Conservation (phyloP, 2,329 filamentous ascomycete species). For the Hypocreales sp. region DNA sequence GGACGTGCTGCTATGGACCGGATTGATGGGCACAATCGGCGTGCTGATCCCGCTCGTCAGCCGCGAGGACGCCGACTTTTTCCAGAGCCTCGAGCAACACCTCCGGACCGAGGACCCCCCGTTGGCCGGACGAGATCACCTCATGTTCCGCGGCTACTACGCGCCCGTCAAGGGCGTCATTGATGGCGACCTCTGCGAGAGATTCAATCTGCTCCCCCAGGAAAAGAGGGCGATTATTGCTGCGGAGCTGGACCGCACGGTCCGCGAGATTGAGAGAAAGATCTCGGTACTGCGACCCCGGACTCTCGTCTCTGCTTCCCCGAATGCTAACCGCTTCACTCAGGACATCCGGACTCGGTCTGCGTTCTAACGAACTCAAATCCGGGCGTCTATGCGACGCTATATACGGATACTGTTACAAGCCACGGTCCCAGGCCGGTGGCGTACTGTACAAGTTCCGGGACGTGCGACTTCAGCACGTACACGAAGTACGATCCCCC, state of each 20-base stretch:
- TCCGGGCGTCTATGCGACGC: not conserved
- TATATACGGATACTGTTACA: conserved; percentile 1
- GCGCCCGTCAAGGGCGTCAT: conserved; percentile 93
- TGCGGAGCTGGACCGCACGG: conserved; percentile 76
- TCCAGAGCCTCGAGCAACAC: conserved; percentile 84
- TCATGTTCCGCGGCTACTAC: conserved; percentile 93
- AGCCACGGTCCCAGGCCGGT: no score
- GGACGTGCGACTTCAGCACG: conserved; percentile 6
- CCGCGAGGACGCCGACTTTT: conserved; percentile 93
- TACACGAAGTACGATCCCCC: no score
- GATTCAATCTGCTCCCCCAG: conserved; percentile 66
- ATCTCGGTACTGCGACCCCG: no score
- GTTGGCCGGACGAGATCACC: conserved; percentile 79
- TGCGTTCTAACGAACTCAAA: conserved; percentile 29
- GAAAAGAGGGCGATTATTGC: conserved; percentile 95
- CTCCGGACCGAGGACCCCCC: conserved; percentile 77
- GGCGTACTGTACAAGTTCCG: no score
- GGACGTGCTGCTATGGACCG: conserved; percentile 84
- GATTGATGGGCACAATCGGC: conserved; percentile 85
- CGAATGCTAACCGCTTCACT: no score
- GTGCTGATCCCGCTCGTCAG: conserved; percentile 84
- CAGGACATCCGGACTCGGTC: conserved; percentile 44
- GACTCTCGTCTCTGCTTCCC: no score
- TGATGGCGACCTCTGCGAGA: conserved; percentile 91
- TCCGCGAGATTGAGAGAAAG: conserved; percentile 90